phyloP scores from a whole-genome alignment of 331 rosid genomes.

The Malus hybrid region DNA sequence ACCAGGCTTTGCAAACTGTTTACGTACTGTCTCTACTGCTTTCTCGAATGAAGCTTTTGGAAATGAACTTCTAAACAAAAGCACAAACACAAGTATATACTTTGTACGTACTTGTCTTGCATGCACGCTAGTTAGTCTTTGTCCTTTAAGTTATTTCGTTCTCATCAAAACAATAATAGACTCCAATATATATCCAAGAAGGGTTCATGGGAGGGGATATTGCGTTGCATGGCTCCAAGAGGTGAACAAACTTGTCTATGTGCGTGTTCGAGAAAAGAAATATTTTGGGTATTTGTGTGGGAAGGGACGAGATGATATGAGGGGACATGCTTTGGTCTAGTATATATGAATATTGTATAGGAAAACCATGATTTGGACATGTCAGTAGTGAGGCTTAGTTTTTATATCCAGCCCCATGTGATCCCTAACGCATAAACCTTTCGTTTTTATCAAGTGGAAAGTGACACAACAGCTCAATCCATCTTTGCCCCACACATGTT shows the following conservation, averaged over 20 bases:
- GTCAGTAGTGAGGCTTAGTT: neutral
- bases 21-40: neutral
- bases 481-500: neutral
- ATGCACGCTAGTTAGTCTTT: neutral
- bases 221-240: slow-evolving; percentile 1
- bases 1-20: neutral
- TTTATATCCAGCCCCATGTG: slow-evolving; percentile 11
- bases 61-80: neutral
- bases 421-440: neutral
- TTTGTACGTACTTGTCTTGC: neutral
- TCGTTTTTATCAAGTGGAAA: neutral
- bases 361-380: slow-evolving; percentile 19
- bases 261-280: neutral
- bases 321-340: slow-evolving; percentile 10
- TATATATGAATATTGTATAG: neutral
- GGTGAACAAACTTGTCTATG: neutral
- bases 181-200: no score
- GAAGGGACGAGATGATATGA: neutral
- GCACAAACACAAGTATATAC: neutral
- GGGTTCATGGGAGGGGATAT: neutral
- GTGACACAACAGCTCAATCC: slow-evolving; percentile 6
- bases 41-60: neutral
- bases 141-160: neutral
- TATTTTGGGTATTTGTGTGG: slow-evolving; percentile 7
- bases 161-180: neutral